Evolutionary conservation across 305 asterid genomes (phyloP).

Genomic region (Fraxinus sp.): DNA sequence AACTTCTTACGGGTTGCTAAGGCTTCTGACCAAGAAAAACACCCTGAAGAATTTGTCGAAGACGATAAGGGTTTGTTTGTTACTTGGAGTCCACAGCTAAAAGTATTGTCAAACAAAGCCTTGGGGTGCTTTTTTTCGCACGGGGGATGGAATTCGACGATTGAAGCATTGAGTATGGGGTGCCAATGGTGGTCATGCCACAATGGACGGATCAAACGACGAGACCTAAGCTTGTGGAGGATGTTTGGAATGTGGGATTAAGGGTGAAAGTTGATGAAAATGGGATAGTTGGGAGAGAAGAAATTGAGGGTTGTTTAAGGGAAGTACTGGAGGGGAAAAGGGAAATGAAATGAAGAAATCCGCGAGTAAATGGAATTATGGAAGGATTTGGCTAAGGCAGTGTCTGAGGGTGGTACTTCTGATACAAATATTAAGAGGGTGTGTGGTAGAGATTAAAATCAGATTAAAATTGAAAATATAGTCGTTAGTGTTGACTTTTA

Average conservation of each 20-base stretch:
- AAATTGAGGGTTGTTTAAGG: slow-evolving; percentile 26
- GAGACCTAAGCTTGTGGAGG: slow-evolving; percentile 32
- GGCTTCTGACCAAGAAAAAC: slow-evolving; percentile 36
- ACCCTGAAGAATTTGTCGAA: slow-evolving; percentile 15
- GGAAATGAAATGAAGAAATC: slow-evolving; percentile 29
- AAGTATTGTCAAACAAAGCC: slow-evolving; percentile 31
- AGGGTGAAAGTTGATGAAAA: slow-evolving; percentile 25
- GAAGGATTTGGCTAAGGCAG: slow-evolving; percentile 31
- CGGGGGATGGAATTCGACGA: slow-evolving; percentile 47
- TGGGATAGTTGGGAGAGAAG: slow-evolving; percentile 35
- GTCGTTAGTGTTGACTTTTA: too few species aligned
- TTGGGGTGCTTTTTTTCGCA: slow-evolving; percentile 42
- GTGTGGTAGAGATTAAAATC: too few species aligned
- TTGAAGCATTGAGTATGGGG: slow-evolving; percentile 36
- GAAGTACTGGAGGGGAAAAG: slow-evolving; percentile 22
- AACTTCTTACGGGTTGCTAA: slow-evolving; percentile 61
- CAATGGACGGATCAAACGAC: slow-evolving; percentile 39
- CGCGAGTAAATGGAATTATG: slow-evolving; percentile 22
- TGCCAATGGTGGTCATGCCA: slow-evolving; percentile 41
- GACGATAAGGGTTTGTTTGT: slow-evolving; percentile 29
- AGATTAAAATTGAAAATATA: too few species aligned
- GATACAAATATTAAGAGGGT: slow-evolving; percentile 22
- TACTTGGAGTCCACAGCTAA: slow-evolving; percentile 38
- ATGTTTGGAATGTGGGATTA: slow-evolving; percentile 38
- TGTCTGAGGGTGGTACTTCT: slow-evolving; percentile 40